These are phyloP conservation scores for Sugiyamaella marilandica DNA, from an alignment of 805 yeast genomes.

Conservation along the genomic window DNA sequence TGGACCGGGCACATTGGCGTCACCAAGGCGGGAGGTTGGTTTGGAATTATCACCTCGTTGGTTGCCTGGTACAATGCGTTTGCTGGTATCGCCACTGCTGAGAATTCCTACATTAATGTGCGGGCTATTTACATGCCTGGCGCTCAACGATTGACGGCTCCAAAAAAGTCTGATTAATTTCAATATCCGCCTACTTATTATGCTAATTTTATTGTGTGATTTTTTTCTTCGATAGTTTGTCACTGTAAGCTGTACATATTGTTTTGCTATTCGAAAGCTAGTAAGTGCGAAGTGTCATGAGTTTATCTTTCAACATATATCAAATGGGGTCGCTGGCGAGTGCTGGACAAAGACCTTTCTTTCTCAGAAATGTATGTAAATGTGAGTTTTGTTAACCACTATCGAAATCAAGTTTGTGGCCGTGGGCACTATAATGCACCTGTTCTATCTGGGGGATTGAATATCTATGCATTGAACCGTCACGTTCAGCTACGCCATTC, in stretches of 20 bases:
- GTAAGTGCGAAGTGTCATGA: too few relatives aligned
- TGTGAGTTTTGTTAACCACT: too few relatives aligned
- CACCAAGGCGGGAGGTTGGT: slow-evolving; percentile 56
- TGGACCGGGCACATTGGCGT: slow-evolving; percentile 28
- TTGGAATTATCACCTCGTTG: slow-evolving; percentile 53
- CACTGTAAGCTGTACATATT: neutral
- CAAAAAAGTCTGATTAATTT: slow-evolving; percentile 1
- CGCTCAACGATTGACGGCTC: slow-evolving; percentile 10
- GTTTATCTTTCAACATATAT: too few relatives aligned
- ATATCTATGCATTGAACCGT: too few relatives aligned
- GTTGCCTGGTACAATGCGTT: slow-evolving; percentile 61
- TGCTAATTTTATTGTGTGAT: neutral
- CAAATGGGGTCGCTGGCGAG: too few relatives aligned
- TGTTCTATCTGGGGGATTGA: too few relatives aligned
- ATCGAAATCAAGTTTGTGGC: too few relatives aligned
- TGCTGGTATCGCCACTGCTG: slow-evolving; percentile 54
- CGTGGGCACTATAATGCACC: too few relatives aligned
- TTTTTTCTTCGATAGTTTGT: neutral
- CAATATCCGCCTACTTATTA: neutral
- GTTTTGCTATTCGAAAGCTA: neutral
- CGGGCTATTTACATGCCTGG: slow-evolving; percentile 49
- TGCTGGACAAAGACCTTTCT: too few relatives aligned
- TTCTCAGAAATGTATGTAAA: too few relatives aligned
- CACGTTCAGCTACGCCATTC: too few relatives aligned
- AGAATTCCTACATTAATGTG: slow-evolving; percentile 54